Base-by-base conservation (phyloP, 192 early-diverging fungal genomes). In the Diversispora eburnea region DNA sequence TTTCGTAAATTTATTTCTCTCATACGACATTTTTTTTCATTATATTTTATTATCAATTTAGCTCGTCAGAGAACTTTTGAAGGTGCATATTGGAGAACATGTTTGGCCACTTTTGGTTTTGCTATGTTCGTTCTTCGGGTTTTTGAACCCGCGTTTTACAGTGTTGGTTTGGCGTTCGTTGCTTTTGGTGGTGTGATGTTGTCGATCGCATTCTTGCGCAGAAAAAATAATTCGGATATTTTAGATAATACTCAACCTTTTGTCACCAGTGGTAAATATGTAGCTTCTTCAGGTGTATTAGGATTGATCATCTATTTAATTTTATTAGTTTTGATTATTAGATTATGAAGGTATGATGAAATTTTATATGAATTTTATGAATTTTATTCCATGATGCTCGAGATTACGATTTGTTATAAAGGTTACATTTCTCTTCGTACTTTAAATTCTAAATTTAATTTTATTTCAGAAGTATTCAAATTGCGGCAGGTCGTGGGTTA, bases 51-150 rank as follows among this genome's bases (percentile, higher is more conserved):
- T 33, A 33, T 33, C 25, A 33, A 33, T 33, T 33, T 67, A 88
- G 86, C 86, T 8, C 75, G 82, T 3, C 84, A 88, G 56, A 48
- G 86, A n/a, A 88, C 86, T 0, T 88, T 86, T 62, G 86, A 88
- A 73, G 86, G 86, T 3, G 84, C 86, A 22, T 88, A 88, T 75
- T 84, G 84, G 84, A 56, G 86, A 51, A 88, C 86, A 8, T 79
- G 83, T 48, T 63, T 88, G 10, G 81, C 82, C 9, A 56, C 86
- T 46, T 86, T 88, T 55, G 83, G 83, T 3, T 82, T 81, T 56
- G 84, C 84, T 5, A 75, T 88, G 57, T 58, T 88, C 22, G 80
- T 88, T 59, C 51, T 88, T 15, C 84, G 84, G 20, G 75, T 88
- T 25, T 88, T 88, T 64, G 84, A 84, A n/a, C 72, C 51, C 39